A percentile compares a stretch with the other conserved stretches of the same genome.
phyloP scores from a whole-genome alignment of 2,329 filamentous ascomycete species.

The Trichoderma afroharzianum region DNA sequence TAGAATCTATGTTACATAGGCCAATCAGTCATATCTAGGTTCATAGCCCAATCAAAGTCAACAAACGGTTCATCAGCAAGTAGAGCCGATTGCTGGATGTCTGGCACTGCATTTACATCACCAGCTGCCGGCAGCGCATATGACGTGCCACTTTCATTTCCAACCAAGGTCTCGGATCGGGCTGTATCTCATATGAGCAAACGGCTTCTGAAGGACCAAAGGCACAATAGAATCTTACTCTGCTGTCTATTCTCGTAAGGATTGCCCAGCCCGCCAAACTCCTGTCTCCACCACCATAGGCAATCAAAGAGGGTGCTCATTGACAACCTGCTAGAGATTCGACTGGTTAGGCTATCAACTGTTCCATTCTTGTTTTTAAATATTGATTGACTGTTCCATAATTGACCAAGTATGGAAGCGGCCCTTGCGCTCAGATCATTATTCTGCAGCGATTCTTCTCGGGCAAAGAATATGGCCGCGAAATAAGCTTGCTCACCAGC shows the following conservation, averaged over 20 bases:
- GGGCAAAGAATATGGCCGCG: neutral
- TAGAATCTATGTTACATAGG: neutral
- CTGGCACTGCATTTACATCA: neutral
- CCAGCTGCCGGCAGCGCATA: neutral
- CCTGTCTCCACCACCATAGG: slow-evolving; percentile 53
- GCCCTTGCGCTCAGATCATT: slow-evolving; percentile 52
- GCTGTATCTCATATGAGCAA: neutral
- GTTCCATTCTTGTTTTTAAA: slow-evolving; percentile 15
- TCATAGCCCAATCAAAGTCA: slow-evolving; percentile 7
- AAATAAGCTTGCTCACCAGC: slow-evolving; percentile 38
- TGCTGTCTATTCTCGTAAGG: slow-evolving; percentile 19
- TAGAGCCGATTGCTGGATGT: neutral
- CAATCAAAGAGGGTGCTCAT: slow-evolving; percentile 54
- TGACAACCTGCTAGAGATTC: slow-evolving; percentile 50
- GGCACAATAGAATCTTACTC: neutral
- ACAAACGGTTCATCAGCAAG: slow-evolving; percentile 4
- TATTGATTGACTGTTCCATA: slow-evolving; percentile 41
- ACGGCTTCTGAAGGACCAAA: no score
- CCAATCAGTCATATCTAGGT: slow-evolving; percentile 1
- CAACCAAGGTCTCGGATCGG: neutral
- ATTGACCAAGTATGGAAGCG: slow-evolving; percentile 51
- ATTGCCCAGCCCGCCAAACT: slow-evolving; percentile 30
- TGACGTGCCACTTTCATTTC: neutral
- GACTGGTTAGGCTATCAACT: slow-evolving; percentile 15
- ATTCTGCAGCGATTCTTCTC: slow-evolving; percentile 30